phyloP scores from a whole-genome alignment of 2,329 filamentous ascomycete genomes.

The Arthrobotrys sinensis region DNA sequence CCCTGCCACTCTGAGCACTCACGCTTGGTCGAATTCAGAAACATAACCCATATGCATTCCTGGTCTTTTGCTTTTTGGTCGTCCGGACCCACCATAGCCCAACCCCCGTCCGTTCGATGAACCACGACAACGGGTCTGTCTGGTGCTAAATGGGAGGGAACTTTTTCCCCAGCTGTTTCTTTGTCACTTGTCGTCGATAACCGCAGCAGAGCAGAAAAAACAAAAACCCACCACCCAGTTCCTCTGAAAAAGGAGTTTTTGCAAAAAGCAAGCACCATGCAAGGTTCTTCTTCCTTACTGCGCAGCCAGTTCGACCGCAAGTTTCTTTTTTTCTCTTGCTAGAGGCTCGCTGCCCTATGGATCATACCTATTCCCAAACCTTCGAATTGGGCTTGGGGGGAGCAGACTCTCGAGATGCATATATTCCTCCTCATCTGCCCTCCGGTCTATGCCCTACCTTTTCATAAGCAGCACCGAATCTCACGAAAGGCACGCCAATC shows the following conservation, averaged over 20 bases:
- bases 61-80: conserved; percentile 50
- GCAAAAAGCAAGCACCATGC: conserved; percentile 23
- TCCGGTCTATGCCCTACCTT: conserved; percentile 56
- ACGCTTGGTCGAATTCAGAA: conserved; percentile 56
- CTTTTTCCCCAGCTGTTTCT: conserved; percentile 40
- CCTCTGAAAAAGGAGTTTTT: conserved; percentile 16
- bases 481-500: conserved; percentile 61
- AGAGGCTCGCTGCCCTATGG: conserved; percentile 48
- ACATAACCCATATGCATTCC: conserved; percentile 41
- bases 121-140: conserved; percentile 56
- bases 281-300: conserved; percentile 54
- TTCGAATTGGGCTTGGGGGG: conserved; percentile 57
- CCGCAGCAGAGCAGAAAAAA: conserved; percentile 43
- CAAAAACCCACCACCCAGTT: conserved; percentile 6
- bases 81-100: conserved; percentile 38
- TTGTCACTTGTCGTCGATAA: conserved; percentile 37
- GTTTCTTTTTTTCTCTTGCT: conserved; percentile 38
- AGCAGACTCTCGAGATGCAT: conserved; percentile 58
- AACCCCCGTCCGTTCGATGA: conserved; percentile 42
- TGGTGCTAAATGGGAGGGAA: conserved; percentile 35
- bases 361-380: conserved; percentile 49
- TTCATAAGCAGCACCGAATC: conserved; percentile 61
- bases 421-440: conserved; percentile 59
- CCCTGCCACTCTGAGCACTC: conserved; percentile 56
- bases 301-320: conserved; percentile 39